Evolutionary conservation across 2,329 filamentous ascomycete genomes (phyloP), one percentile per base, ranked within the genome.

Genomic region (Botrytis hyacinthi): DNA sequence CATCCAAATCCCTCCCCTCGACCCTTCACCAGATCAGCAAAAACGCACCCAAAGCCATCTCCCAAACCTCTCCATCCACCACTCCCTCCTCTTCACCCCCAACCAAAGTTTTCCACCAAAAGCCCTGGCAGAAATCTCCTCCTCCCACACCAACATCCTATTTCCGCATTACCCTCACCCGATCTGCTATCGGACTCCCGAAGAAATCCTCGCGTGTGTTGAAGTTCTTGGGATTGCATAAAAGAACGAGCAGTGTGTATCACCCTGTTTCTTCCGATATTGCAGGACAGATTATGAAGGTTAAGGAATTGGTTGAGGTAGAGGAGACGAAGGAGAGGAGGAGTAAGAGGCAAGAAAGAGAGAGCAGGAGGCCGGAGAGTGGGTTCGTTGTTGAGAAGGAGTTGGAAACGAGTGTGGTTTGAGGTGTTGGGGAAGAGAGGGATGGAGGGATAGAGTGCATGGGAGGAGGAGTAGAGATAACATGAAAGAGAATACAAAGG

Each of bases 251-350:
- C 46, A 93, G 90, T 65, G 91, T 93, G 79, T 93, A 92, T 85
- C 88, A 92, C 81, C 90, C 90, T 48, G 91, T 93, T 74, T 86
- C 87, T 32, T 88, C 87, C 35, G 87, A 90, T 69, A 86, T 91
- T 65, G 91, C 91, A 16, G 91, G 91, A 81, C 89, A 92, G 79
- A 92, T 93, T 79, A 92, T 93, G 88, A 89, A 88, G 80, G 90
- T 93, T 76, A 93, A 93, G 82, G 91, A 93, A 79, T 82, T 93
- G 73, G 88, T 93, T 16, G 86, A 89, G 63, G 90, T 93, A 12
- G 85, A 87, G 74, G 91, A 93, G 79, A 90, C 92, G n/a, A 87
- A 89, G 51, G 82, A 84, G 75, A 81, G 86, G 37, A 81, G 91
- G 82, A 89, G 86, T 5, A 88, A 87, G 79, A 82, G 85, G 71